These are phyloP conservation scores for Rubroboletus pulcherrimus DNA, from an alignment of 768 basidiomycete species.

Conservation along the genomic window DNA sequence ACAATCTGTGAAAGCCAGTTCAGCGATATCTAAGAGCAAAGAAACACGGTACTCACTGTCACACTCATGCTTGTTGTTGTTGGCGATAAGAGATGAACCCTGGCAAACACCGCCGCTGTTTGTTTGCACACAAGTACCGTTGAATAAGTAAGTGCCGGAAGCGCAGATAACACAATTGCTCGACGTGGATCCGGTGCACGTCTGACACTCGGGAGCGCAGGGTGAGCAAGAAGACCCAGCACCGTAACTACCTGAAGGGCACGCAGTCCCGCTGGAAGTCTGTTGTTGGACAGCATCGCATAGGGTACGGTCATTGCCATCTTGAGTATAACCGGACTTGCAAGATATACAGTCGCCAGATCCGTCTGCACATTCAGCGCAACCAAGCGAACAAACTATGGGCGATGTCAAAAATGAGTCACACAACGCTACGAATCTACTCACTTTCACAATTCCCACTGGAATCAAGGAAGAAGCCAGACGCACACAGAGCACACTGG, in stretches of 20 bases:
- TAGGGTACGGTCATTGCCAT: constrained; percentile 60
- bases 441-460: constrained; percentile 72
- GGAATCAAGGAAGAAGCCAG: constrained; percentile 70
- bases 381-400: constrained; percentile 70
- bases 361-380: constrained; percentile 61
- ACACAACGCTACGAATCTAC: constrained; percentile 7
- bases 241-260: constrained; percentile 65
- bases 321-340: constrained; percentile 62
- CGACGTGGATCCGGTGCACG: constrained; percentile 65
- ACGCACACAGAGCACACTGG: constrained; percentile 67
- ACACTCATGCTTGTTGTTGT: constrained; percentile 80
- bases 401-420: neutral
- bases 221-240: constrained; percentile 49
- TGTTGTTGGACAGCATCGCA: constrained; percentile 54
- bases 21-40: neutral
- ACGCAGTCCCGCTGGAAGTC: constrained; percentile 50
- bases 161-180: constrained; percentile 72
- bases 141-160: constrained; percentile 55
- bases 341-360: constrained; percentile 74
- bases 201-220: constrained; percentile 66
- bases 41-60: constrained; percentile 49
- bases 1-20: constrained; percentile 50
- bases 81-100: constrained; percentile 66
- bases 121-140: constrained; percentile 67
- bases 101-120: constrained; percentile 70